phyloP scores from a whole-genome alignment of 306 rosid genomes.

The Hippophae tibetana region DNA sequence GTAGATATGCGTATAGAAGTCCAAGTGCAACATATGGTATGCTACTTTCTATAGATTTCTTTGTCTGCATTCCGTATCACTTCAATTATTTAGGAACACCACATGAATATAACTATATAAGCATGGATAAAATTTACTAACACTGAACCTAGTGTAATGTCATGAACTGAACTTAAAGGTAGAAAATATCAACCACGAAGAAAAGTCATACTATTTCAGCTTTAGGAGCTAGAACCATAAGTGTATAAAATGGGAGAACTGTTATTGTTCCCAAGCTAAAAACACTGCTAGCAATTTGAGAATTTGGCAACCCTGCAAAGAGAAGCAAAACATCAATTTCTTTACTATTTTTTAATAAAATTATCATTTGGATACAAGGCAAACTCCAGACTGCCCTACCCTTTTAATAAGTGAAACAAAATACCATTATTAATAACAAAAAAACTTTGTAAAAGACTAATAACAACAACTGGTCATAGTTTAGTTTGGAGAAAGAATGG shows the following conservation, averaged over 20 bases:
- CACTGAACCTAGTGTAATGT: background rate
- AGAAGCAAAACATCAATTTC: background rate
- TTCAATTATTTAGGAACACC: conserved; percentile 18
- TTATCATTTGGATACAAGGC: background rate
- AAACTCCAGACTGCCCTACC: background rate
- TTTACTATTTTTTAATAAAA: background rate
- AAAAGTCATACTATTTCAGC: conserved; percentile 57
- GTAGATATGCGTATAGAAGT: conserved; percentile 70
- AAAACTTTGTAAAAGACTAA: background rate
- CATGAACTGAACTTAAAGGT: background rate
- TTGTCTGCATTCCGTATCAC: conserved; percentile 50
- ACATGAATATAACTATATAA: background rate
- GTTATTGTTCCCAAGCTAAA: conserved; percentile 78
- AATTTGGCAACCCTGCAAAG: conserved; percentile 49
- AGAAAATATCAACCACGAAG: background rate
- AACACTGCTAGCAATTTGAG: conserved; percentile 66
- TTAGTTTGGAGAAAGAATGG: no score
- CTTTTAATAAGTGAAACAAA: background rate
- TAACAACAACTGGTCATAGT: no score
- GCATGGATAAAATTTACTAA: background rate
- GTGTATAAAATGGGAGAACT: conserved; percentile 87
- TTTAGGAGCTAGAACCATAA: conserved; percentile 89
- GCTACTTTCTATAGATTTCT: conserved; percentile 55
- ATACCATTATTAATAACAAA: background rate
- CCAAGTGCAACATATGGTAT: conserved; percentile 68